Conservation (phyloP, 768 basidiomycete species). For the Coprinellus aureogranulatus region DNA sequence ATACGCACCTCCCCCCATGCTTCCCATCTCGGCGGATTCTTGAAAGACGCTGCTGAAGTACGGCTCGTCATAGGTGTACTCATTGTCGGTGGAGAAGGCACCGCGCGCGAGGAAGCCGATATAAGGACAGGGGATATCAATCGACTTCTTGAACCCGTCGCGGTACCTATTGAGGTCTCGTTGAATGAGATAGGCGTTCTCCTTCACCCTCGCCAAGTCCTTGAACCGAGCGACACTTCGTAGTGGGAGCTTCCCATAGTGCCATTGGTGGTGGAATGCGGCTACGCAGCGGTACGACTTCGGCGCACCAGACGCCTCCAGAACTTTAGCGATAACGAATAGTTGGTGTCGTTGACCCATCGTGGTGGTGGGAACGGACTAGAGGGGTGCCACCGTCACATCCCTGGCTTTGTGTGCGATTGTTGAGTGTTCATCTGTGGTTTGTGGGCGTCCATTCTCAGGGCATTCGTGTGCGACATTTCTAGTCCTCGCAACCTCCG, state of each 20-base stretch:
- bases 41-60: conserved; percentile 19
- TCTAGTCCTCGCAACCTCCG: too few species aligned
- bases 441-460: too few species aligned
- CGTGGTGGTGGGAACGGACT: background rate
- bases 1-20: conserved; percentile 23
- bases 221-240: conserved; percentile 30
- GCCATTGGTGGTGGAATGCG: conserved; percentile 40
- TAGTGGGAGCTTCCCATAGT: conserved; percentile 33
- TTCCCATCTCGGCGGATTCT: conserved; percentile 23
- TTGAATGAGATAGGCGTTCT: conserved; percentile 35
- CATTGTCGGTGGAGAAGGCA: conserved; percentile 29
- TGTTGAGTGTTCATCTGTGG: too few species aligned
- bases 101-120: conserved; percentile 26
- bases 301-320: conserved; percentile 14
- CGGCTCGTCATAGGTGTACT: background rate
- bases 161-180: conserved; percentile 30
- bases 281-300: conserved; percentile 38
- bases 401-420: too few species aligned
- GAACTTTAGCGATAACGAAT: conserved; percentile 37
- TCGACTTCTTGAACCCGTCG: conserved; percentile 13
- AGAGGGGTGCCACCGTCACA: too few species aligned
- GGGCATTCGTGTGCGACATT: too few species aligned
- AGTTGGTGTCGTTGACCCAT: conserved; percentile 44
- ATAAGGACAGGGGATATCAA: conserved; percentile 31
- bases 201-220: conserved; percentile 29